A percentile compares a stretch with the other conserved stretches of the same genome.
Evolutionary conservation across 73 alveolate genomes (phyloP).

Genomic region (Blepharisma japonicum): DNA sequence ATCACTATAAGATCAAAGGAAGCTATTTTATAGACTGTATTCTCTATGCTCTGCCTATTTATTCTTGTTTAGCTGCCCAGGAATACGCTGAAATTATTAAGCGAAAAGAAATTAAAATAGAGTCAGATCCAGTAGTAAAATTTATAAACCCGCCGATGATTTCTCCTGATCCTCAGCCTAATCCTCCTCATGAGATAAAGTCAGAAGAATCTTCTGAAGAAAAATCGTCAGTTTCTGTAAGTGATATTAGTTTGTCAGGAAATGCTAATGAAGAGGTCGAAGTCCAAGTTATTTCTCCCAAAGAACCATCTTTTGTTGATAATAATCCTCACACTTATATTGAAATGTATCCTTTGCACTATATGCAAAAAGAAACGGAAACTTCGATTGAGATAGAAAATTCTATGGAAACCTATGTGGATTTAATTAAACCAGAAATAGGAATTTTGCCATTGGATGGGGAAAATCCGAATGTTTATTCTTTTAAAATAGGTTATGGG

Average conservation of each 20-base stretch:
- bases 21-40: slow-evolving; percentile 15
- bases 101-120: not conserved
- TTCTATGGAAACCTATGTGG: not conserved
- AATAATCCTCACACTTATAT: not conserved
- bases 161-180: not conserved
- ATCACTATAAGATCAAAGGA: slow-evolving; percentile 8
- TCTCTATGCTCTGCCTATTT: not conserved
- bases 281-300: not conserved
- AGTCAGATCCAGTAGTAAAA: not conserved
- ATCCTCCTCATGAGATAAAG: not conserved
- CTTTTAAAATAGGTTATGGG: not conserved
- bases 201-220: not conserved
- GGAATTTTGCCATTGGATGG: slow-evolving; percentile 48
- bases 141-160: not conserved
- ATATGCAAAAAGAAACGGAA: not conserved
- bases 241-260: not conserved
- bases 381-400: not conserved
- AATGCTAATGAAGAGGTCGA: not conserved
- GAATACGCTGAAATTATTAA: not conserved
- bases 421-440: slow-evolving; percentile 18
- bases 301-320: not conserved
- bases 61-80: not conserved
- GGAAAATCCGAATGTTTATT: slow-evolving; percentile 30
- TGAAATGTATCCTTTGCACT: not conserved
- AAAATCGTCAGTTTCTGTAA: no score